Evolutionary conservation across 2,329 filamentous ascomycete species (phyloP), one percentile per base, ranked within the genome.

Genomic region (Cytospora piceicola): DNA sequence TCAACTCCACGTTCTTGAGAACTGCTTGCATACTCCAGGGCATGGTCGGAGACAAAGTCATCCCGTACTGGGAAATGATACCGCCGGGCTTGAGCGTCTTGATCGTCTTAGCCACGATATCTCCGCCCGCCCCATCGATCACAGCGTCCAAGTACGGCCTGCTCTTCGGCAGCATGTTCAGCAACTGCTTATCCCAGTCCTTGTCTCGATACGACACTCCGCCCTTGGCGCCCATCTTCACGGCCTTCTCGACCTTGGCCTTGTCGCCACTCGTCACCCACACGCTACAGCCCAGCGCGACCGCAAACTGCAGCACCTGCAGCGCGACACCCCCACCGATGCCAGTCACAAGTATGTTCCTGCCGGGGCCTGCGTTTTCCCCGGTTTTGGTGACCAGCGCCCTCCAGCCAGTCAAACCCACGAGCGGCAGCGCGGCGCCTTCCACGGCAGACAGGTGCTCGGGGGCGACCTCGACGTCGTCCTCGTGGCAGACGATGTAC

Each of bases 301-400:
- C 87, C 14, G 87, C 93, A 77, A 96, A 96, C 75, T 92, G 84
- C 71, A 97, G 80, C 7, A 86, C 90, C 81, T 92, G 89, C 63
- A 97, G 80, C 39, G 94, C 94, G 0, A 97, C 94, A 53, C 94
- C 94, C 42, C 94, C 94, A 0, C 94, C 94, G 76, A 98, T 96
- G 0, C 94, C 94, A 5, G 94, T 97, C 52, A 98, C 79, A 36
- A 98, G 80, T 4, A 98, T 82, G 73, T 96, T 96, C 68, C 85
- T 80, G 2, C 92, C 92, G 0, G 79, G 77, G 65, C 81, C 79
- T 8, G 85, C 85, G 70, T 89, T 87, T 6, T 83, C 85, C 4
- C 63, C 66, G 58, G 85, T 88, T 82, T 98, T 98, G 8, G 86
- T 90, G 60, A 95, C 86, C 53, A 96, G 80, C 0, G 94, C 94